Evolutionary conservation across 768 basidiomycete genomes (phyloP), one percentile per base, ranked within the genome.

Genomic region (Agaricus blazei): DNA sequence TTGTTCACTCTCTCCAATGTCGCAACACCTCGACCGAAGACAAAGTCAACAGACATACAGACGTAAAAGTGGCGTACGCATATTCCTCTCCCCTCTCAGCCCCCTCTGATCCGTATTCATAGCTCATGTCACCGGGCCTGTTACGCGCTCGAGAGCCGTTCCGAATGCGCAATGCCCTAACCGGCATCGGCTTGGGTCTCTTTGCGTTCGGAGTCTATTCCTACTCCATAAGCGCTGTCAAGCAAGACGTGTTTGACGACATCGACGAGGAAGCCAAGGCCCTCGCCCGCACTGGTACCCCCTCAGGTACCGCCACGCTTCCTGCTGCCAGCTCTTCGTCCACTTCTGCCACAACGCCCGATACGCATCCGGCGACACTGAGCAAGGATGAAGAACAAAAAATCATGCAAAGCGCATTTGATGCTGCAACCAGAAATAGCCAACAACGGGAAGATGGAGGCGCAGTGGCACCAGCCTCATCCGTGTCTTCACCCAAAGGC

Each of bases 191-290:
- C 2, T 78, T 98, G 43, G 79, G 83, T 27, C 78, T 79, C 0
- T 95, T 97, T 66, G 86, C 83, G 28, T 79, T 83, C 12, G 88
- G 86, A 27, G 85, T 97, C 8, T 98, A 92, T 83, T 77, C 85
- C 3, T 98, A 98, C 72, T 94, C 93, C 15, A 96, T 98, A 65
- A 82, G 84, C 29, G 94, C 93, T 28, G 94, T 98, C 53, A 93
- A 88, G 65, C 94, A 98, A 65, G 94, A 97, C 66, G 84, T 88
- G 40, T 97, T 96, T 66, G 84, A 88, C 60, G 91, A 93, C 66
- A 77, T 91, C 41, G 90, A 91, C 63, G 87, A 89, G 59, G 88
- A 90, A 65, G 90, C 84, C 28, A 73, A 72, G 58, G 79, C 79
- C 41, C 75, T 87, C n/a, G 52, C 54, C 34, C 36, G 58, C 37